phyloP scores from a whole-genome alignment of 257 asterid species.

The Primulina huaijiensis region DNA sequence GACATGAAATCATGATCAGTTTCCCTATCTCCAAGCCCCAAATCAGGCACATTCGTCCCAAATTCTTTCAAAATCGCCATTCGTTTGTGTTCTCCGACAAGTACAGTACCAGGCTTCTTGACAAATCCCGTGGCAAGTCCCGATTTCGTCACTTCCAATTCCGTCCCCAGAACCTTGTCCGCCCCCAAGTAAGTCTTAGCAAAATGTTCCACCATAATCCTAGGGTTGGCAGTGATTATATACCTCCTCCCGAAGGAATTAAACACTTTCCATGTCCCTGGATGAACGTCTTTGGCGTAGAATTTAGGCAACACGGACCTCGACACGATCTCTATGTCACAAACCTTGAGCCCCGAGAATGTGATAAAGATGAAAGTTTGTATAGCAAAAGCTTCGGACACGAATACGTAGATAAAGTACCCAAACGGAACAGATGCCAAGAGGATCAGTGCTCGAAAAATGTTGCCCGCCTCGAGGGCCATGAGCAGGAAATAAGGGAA shows the following conservation, averaged over 20 bases:
- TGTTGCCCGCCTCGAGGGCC: constrained; percentile 84
- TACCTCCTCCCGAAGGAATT: constrained; percentile 69
- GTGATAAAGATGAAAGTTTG: constrained; percentile 49
- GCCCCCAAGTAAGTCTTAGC: constrained; percentile 60
- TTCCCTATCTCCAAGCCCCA: constrained; percentile 83
- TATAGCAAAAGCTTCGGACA: constrained; percentile 63
- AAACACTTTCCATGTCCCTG: constrained; percentile 68
- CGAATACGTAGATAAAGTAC: constrained; percentile 46
- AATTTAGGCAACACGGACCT: constrained; percentile 79
- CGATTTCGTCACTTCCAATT: constrained; percentile 50
- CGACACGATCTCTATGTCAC: constrained; percentile 75
- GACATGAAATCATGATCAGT: constrained; percentile 83
- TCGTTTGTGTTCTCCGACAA: constrained; percentile 59
- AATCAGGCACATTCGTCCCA: constrained; percentile 59
- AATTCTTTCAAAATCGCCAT: constrained; percentile 57
- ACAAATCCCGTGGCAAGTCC: constrained; percentile 88
- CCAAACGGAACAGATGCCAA: constrained; percentile 50
- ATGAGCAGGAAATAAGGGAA: constrained; percentile 82
- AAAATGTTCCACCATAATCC: constrained; percentile 82
- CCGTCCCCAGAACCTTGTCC: constrained; percentile 87
- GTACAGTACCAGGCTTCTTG: constrained; percentile 62
- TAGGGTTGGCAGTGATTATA: constrained; percentile 70
- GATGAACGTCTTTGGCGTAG: constrained; percentile 76
- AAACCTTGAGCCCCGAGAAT: constrained; percentile 59
- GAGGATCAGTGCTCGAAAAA: constrained; percentile 58